These are phyloP conservation scores for Berkeleyomyces basicola DNA, from an alignment of 2,329 filamentous ascomycete genomes.

Conservation along the genomic window DNA sequence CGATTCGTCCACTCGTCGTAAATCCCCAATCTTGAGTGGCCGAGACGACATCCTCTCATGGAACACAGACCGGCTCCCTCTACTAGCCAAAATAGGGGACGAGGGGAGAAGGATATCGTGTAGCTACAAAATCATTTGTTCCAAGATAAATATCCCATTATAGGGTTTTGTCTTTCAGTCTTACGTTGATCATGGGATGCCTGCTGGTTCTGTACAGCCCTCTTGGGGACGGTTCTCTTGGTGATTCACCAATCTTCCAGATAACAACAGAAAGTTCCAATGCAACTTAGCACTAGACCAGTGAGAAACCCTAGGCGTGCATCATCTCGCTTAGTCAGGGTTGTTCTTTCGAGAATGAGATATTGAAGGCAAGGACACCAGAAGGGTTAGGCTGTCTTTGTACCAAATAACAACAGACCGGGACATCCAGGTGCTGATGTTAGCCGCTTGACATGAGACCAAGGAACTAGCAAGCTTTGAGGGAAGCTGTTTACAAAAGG, in stretches of 20 bases:
- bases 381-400: neutral
- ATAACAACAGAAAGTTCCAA: neutral
- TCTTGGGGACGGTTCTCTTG: neutral
- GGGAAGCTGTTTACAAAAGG: no score
- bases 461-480: no score
- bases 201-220: neutral
- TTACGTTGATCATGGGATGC: neutral
- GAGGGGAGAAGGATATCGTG: neutral
- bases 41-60: neutral
- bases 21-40: neutral
- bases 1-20: no score
- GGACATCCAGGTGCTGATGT: no score
- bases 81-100: neutral
- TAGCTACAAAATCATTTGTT: neutral
- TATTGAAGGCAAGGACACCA: neutral
- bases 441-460: no score
- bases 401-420: neutral
- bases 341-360: neutral
- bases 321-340: neutral
- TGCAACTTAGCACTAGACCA: neutral
- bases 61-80: neutral
- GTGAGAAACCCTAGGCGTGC: neutral
- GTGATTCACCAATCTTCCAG: neutral
- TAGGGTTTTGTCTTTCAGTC: neutral
- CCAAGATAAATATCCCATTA: neutral